Evolutionary conservation across 163 green algal genomes (phyloP), one percentile per base, ranked within the genome.

Genomic region (Chlamydomonas reinhardtii): DNA sequence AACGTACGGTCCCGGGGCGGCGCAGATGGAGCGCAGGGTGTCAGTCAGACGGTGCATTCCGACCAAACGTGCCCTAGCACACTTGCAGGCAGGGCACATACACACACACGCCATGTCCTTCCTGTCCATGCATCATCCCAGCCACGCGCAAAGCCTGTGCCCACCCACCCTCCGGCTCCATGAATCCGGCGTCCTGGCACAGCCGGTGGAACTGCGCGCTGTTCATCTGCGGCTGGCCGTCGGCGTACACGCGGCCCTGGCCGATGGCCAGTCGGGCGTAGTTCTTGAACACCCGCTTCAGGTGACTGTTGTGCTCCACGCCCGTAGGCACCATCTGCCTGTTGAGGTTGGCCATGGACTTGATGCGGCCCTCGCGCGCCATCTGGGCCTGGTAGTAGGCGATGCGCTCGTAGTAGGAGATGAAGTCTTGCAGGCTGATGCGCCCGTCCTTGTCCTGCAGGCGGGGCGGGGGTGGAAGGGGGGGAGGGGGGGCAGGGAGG

Each of bases 151-250:
- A 5, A 48, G 39, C 39, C n/a, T n/a, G n/a, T n/a, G n/a, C n/a
- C n/a, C 39, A 48, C 39, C 39, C 39, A 94, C 91, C 91, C 32
- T 91, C 76, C n/a, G 92, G 92, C 70, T 94, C 92, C 74, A 94
- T 76, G 64, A 94, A 91, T 25, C 90, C 90, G 31, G 90, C 92
- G 76, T 94, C 92, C 64, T 89, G 75, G 79, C 81, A 90, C 68
- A 94, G 84, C 54, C 90, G 68, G 77, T 93, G 87, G 89, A 94
- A 94, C 84, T 94, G 92, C 70, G 92, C 87, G 2, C 82, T 84
- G 76, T 93, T 94, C 78, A 94, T 93, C 59, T 91, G 89, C 27
- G 91, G 89, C 74, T 91, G 71, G 54, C 86, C 77, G 32, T 91
- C 89, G 4, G 73, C 52, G 80, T 93, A 93, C 74, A 91, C 69